Base-by-base conservation (phyloP, 1,284 basidiomycete species). In the Hypsizygus ulmarius region DNA sequence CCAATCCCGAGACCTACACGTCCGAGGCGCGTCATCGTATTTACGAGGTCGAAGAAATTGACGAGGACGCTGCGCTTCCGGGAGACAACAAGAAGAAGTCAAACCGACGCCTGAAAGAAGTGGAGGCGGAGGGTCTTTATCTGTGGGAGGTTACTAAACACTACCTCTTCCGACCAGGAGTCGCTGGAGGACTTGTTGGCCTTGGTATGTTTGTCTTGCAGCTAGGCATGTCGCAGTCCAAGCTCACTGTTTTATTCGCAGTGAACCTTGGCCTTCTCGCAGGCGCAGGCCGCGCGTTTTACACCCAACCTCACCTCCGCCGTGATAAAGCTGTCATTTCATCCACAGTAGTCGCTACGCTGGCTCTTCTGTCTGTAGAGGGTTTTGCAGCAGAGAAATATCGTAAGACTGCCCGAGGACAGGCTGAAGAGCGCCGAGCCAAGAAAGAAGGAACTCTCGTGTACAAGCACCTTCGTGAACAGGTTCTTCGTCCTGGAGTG, bases 261-360 rank as follows among this genome's bases (percentile, higher is more conserved):
- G 87, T 87, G 45, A 91, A 92, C 64, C 69, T 90, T 52, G 87
- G 87, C 27, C 66, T 90, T 29, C 59, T 90, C 21, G 78, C 78
- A 1, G 77, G 78, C 8, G 71, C 79, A 11, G 80, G 82, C 9
- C 86, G 84, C 61, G 70, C 75, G 8, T 80, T 85, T 58, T 90
- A 90, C 68, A 74, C 72, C n/a, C 71, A 80, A 45, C 83, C 83
- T 16, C 67, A 78, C 49, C 72, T 87, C 38, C 81, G 82, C 18
- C 76, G 75, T 53, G 81, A 90, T 64, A 66, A 73, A n/a, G 69
- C 70, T 33, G 65, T 73, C 11, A 71, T 91, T 45, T 72, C 76
- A 14, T 72, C 77, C 28, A 72, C 79, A 16, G 69, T 77, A 19
- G 79, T 75, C 5, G 77, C 77, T 33, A 67, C 80, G 9, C 59